Evolutionary conservation across 306 rosid genomes (phyloP).

Genomic region (Fagus sylvatica): DNA sequence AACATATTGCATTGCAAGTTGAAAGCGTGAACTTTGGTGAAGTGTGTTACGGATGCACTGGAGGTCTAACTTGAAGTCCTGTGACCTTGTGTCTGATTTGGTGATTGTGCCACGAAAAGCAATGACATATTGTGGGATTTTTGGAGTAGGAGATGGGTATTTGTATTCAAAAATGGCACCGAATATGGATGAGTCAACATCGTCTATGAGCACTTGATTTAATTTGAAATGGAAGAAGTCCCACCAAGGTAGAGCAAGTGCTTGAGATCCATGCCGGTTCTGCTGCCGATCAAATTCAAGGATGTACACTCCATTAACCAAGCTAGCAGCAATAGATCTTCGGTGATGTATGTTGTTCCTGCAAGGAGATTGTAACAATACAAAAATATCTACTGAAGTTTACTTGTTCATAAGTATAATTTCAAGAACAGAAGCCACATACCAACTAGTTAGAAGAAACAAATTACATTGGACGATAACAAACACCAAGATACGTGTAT

Average conservation of each 20-base stretch:
- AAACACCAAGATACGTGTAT: no score
- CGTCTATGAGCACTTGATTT: conserved; percentile 4
- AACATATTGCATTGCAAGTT: not conserved
- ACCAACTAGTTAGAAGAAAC: no score
- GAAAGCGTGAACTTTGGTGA: conserved; percentile 22
- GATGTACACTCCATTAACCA: conserved; percentile 22
- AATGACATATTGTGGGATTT: conserved; percentile 28
- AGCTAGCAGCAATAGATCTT: conserved; percentile 26
- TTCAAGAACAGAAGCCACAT: no score
- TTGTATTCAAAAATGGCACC: conserved; percentile 21
- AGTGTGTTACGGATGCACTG: conserved; percentile 8
- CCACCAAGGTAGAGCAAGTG: conserved; percentile 27
- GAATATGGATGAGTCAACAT: conserved; percentile 12
- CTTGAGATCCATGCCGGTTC: conserved; percentile 13
- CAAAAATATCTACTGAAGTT: no score
- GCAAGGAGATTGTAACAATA: not conserved
- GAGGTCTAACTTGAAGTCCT: conserved; percentile 9
- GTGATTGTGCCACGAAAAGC: conserved; percentile 30
- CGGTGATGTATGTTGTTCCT: conserved; percentile 22
- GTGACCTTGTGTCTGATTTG: not conserved
- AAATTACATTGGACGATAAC: no score
- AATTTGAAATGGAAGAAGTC: conserved; percentile 31
- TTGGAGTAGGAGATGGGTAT: not conserved
- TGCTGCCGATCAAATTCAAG: conserved; percentile 22
- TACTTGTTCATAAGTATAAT: no score